Evolutionary conservation across 441 rosid species (phyloP).

Genomic region (Macaranga tanarius): DNA sequence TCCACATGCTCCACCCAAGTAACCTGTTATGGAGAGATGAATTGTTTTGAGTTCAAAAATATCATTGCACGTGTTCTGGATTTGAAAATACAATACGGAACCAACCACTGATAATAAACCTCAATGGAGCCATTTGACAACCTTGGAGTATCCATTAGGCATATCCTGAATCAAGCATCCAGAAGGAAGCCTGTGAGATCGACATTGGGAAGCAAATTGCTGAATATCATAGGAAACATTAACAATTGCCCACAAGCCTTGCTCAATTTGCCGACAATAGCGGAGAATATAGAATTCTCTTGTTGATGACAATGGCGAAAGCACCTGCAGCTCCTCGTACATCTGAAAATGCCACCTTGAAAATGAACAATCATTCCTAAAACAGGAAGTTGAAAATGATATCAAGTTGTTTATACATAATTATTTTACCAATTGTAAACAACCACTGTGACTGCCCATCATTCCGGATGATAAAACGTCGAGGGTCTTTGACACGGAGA

Average conservation of each 20-base stretch:
- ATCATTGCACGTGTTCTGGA: background rate
- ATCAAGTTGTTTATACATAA: background rate
- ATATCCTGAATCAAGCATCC: constrained; percentile 97
- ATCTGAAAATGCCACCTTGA: constrained; percentile 45
- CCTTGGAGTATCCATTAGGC: constrained; percentile 97
- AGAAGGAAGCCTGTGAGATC: constrained; percentile 70
- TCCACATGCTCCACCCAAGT: constrained; percentile 93
- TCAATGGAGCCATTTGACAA: constrained; percentile 29
- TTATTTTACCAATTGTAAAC: constrained; percentile 71
- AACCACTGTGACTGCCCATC: constrained; percentile 60
- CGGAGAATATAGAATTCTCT: constrained; percentile 82
- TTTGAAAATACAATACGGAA: constrained; percentile 12
- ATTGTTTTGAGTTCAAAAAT: constrained; percentile 9
- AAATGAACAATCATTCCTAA: constrained; percentile 1
- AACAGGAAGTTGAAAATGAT: background rate
- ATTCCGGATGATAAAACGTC: constrained; percentile 71
- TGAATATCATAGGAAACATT: constrained; percentile 85
- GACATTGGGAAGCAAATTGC: constrained; percentile 60
- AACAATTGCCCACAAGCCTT: constrained; percentile 83
- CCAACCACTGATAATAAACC: background rate
- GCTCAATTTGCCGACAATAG: constrained; percentile 83
- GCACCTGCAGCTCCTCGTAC: constrained; percentile 89
- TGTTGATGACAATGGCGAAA: constrained; percentile 74
- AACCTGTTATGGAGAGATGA: constrained; percentile 45
- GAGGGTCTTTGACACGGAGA: constrained; percentile 65